These are phyloP conservation scores for Nicotiana rustica DNA, from an alignment of 305 asterid genomes.

Conservation along the genomic window DNA sequence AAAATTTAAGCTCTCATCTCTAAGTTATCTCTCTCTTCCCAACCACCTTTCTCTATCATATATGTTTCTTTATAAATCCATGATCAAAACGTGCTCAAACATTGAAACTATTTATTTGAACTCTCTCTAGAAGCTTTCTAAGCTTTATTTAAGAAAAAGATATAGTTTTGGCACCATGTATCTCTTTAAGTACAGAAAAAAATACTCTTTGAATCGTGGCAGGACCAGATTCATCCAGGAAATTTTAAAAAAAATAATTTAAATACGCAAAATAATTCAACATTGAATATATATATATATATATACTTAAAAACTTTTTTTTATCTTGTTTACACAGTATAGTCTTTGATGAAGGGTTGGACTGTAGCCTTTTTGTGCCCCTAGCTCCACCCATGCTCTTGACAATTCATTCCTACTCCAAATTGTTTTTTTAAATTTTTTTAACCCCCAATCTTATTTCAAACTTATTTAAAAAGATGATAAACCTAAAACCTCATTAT, in stretches of 20 bases:
- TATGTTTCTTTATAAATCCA: background rate
- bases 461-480: background rate
- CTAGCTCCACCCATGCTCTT: too few relatives aligned
- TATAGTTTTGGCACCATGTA: background rate
- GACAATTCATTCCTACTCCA: too few relatives aligned
- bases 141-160: constrained; percentile 3
- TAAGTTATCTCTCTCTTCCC: constrained; percentile 32
- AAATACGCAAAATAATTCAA: too few relatives aligned
- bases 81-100: constrained; percentile 24
- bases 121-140: background rate
- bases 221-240: too few relatives aligned
- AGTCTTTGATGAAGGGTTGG: too few relatives aligned
- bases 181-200: background rate
- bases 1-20: background rate
- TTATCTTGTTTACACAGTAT: too few relatives aligned
- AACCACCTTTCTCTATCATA: constrained; percentile 3
- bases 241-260: too few relatives aligned
- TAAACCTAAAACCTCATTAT: background rate
- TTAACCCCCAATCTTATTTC: background rate
- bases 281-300: too few relatives aligned
- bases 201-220: background rate
- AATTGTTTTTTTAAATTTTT: background rate
- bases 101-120: background rate
- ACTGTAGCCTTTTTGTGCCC: too few relatives aligned
- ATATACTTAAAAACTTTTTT: too few relatives aligned